phyloP scores from a whole-genome alignment of 2,329 filamentous ascomycete species.

The Exophiala spinifera region DNA sequence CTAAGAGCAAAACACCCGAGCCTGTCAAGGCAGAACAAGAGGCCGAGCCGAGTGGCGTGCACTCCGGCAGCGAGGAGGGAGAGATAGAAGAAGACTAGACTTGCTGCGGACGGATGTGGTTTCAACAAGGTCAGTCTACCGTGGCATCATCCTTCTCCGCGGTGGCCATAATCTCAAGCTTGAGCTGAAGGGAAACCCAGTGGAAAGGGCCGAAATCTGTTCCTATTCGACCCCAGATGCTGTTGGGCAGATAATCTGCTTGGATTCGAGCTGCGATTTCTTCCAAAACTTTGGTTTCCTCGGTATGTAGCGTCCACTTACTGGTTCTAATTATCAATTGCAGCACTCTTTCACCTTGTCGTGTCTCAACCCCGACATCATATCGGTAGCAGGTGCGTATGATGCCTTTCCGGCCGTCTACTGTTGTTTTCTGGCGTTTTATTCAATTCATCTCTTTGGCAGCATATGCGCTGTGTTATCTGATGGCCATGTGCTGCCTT shows the following conservation, averaged over 20 bases:
- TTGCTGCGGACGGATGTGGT: not conserved
- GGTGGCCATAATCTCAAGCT: not conserved
- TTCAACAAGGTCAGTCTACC: slow-evolving; percentile 18
- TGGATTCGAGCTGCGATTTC: not conserved
- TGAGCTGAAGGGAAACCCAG: slow-evolving; percentile 1
- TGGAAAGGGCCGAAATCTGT: not conserved
- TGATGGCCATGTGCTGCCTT: too few species aligned
- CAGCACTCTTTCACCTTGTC: not conserved
- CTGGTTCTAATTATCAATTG: not conserved
- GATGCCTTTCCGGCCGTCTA: not conserved
- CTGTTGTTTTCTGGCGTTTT: not conserved
- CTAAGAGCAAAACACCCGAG: slow-evolving; percentile 52
- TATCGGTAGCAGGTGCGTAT: not conserved
- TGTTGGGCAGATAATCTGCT: not conserved
- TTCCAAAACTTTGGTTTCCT: not conserved
- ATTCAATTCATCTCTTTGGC: too few species aligned
- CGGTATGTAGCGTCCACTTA: slow-evolving; percentile 1
- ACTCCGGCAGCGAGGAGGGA: slow-evolving; percentile 92
- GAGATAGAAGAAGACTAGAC: slow-evolving; percentile 79
- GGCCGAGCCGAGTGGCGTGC: slow-evolving; percentile 60
- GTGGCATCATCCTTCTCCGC: not conserved
- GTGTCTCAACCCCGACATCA: not conserved
- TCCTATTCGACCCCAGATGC: not conserved
- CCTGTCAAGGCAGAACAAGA: slow-evolving; percentile 37
- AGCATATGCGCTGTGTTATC: too few species aligned